Evolutionary conservation across 805 yeast species (phyloP), one percentile per base, ranked within the genome.

Genomic region (Cyberlindnera maritima): DNA sequence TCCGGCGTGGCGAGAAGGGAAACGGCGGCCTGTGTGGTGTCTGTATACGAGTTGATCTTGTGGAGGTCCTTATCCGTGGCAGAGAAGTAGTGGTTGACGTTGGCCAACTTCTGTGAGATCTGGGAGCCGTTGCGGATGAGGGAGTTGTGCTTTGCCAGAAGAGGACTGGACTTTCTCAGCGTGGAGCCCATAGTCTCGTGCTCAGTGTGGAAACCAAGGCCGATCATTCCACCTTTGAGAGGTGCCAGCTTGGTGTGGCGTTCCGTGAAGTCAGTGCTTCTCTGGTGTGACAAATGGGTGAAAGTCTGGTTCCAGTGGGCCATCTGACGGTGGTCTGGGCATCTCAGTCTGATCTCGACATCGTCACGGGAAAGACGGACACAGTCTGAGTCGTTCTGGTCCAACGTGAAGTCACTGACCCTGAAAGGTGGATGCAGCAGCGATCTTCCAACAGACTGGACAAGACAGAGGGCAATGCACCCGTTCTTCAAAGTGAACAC

Each of bases 291-390:
- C 13, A 57, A 20, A 3, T 36, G 43, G 1, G 26, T 14, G 21
- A 57, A 41, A 4, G 43, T 37, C 3, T 37, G 20, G 36, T 55
- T 58, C 64, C 64, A 60, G 20, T 51, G 49, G 10, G 48, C 26
- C 54, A 54, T 54, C 32, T 60, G 64, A 13, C 48, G 47, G 1
- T 32, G 23, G 10, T 58, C 62, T 19, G 62, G 62, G 43, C 64
- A 60, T 34, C 47, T 53, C 18, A 60, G 29, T 4, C 33, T 52
- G 20, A 53, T 28, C 4, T 41, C 32, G 7, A 34, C 44, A 8
- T 42, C 44, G 32, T 41, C 44, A 35, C 36, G 7, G 15, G 15
- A 5, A 36, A 41, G 18, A 26, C 42, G 3, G 42, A 50, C 10
- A 32, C 13, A 8, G 5, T 41, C 26, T 6, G 7, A 29, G 38